Conservation (phyloP, 495 filamentous ascomycete genomes). For the Aspergillus cavernicola region DNA sequence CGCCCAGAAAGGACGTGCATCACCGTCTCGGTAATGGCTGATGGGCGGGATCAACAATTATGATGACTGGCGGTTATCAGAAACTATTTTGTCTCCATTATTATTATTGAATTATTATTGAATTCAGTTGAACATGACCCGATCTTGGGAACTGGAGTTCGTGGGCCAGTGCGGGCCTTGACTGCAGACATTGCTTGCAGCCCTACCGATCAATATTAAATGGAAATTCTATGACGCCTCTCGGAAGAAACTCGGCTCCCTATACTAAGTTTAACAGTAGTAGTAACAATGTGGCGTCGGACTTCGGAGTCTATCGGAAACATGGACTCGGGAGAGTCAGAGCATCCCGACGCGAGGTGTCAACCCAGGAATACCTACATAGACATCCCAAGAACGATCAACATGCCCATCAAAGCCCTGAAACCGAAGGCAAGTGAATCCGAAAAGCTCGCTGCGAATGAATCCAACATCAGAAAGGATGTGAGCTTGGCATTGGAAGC, state of each 20-base stretch:
- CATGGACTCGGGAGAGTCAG: neutral
- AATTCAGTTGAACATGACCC: neutral
- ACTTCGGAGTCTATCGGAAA: neutral
- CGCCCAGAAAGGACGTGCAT: neutral
- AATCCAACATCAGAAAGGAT: neutral
- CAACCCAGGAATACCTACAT: neutral
- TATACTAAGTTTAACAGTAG: neutral
- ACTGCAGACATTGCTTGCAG: neutral
- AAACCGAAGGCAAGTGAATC: neutral
- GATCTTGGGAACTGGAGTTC: neutral
- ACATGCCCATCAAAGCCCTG: neutral
- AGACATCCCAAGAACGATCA: neutral
- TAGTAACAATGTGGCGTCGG: neutral
- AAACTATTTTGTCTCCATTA: neutral
- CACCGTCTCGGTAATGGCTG: neutral
- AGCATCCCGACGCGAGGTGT: too few relatives aligned
- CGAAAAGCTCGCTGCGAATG: neutral
- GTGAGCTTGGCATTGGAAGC: constrained; percentile 1
- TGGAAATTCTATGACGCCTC: neutral
- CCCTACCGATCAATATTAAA: neutral
- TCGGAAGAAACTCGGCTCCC: neutral
- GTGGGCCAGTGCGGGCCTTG: neutral
- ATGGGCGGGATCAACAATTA: neutral
- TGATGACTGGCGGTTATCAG: neutral
- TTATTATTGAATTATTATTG: too few relatives aligned